A percentile compares a stretch with the other conserved stretches of the same genome.
These are phyloP conservation scores for Phylloporus sp. DNA, from an alignment of 768 basidiomycete genomes.

Conservation along the genomic window DNA sequence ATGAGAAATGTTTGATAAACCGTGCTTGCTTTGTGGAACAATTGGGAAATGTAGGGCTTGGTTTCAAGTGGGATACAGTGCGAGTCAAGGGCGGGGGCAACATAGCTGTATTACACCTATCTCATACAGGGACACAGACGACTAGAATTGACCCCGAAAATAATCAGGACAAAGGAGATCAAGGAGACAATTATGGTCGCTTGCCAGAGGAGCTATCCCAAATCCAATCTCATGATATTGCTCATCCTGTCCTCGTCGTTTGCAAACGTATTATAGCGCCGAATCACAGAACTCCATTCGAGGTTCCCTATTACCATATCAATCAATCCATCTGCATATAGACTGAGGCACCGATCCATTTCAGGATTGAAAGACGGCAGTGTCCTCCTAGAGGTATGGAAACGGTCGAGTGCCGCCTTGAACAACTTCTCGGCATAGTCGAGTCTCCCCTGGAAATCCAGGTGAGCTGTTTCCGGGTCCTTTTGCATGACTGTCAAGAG, in stretches of 20 bases:
- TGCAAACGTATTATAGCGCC: constrained; percentile 24
- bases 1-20: no score
- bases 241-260: constrained; percentile 20
- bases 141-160: no score
- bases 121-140: no score
- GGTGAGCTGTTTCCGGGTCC: constrained; percentile 20
- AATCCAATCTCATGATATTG: constrained; percentile 15
- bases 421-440: constrained; percentile 21
- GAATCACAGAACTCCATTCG: constrained; percentile 25
- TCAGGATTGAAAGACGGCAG: constrained; percentile 17
- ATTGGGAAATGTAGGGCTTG: no score
- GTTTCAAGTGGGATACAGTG: no score
- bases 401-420: constrained; percentile 18
- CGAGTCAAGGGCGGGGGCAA: no score
- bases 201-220: constrained; percentile 1
- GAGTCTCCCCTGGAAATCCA: constrained; percentile 23
- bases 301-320: constrained; percentile 27
- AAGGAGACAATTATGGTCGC: constrained; percentile 1
- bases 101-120: no score
- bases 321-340: constrained; percentile 24
- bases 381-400: constrained; percentile 16
- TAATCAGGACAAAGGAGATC: constrained; percentile 6
- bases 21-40: no score
- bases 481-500: constrained; percentile 25
- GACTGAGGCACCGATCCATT: constrained; percentile 16